phyloP scores from a whole-genome alignment of 805 yeast genomes.

The Metschnikowia colocasiae region DNA sequence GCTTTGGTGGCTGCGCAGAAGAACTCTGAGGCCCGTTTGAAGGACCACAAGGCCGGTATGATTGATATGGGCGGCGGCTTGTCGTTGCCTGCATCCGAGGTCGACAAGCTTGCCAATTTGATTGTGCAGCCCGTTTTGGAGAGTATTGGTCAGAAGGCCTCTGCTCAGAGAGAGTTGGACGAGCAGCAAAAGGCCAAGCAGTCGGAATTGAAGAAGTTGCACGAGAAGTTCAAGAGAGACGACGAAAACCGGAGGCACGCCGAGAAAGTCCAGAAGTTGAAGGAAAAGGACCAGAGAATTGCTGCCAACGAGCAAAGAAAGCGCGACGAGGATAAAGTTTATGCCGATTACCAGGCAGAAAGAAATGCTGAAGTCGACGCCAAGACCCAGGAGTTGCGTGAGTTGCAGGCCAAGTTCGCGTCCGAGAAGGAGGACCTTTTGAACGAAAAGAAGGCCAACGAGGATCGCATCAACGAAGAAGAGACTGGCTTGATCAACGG shows the following conservation, averaged over 20 bases:
- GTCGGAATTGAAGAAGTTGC: slow-evolving; percentile 32
- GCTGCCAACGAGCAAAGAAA: slow-evolving; percentile 32
- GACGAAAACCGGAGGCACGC: slow-evolving; percentile 28
- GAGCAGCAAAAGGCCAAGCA: slow-evolving; percentile 33
- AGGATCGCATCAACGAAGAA: slow-evolving; percentile 40
- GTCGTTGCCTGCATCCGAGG: slow-evolving; percentile 67
- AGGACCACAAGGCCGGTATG: slow-evolving; percentile 46
- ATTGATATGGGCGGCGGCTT: slow-evolving; percentile 87
- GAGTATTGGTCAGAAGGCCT: slow-evolving; percentile 69
- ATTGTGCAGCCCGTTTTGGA: slow-evolving; percentile 79
- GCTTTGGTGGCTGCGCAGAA: slow-evolving; percentile 78
- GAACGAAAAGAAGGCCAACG: slow-evolving; percentile 45
- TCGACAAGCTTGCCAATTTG: slow-evolving; percentile 73
- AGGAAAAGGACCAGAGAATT: slow-evolving; percentile 34
- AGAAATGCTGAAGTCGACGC: slow-evolving; percentile 30
- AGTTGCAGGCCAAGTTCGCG: slow-evolving; percentile 37
- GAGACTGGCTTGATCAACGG: slow-evolving; percentile 43
- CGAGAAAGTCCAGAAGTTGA: slow-evolving; percentile 33
- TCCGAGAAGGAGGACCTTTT: slow-evolving; percentile 40
- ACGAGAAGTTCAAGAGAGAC: slow-evolving; percentile 24
- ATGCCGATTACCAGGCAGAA: slow-evolving; percentile 26
- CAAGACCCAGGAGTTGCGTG: slow-evolving; percentile 28
- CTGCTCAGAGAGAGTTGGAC: slow-evolving; percentile 56
- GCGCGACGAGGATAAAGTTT: slow-evolving; percentile 27
- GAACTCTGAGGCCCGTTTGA: slow-evolving; percentile 54